Evolutionary conservation across 1,139 yeast species (phyloP), one percentile per base, ranked within the genome.

Genomic region (Yamadazyma conglobata): DNA sequence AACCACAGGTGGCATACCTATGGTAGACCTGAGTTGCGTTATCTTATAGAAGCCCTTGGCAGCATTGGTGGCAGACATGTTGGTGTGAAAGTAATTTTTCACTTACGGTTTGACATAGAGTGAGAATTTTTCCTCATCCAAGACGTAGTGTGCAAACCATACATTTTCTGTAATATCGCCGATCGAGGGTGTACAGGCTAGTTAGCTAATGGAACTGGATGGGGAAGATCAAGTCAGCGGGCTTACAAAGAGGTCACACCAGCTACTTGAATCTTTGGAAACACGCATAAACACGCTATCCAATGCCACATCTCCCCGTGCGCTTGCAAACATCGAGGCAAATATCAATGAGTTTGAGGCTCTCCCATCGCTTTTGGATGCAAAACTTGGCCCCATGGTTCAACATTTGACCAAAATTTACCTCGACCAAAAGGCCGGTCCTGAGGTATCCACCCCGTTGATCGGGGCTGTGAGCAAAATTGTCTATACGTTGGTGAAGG

Each of bases 11-110:
- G 96, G 95, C 52, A 87, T 69, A 1, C 96, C 96, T 42, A 91
- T 88, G 13, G 85, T 72, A 4, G 96, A 87, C 51, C 94, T 74
- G 32, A 72, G 63, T 49, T 87, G 89, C 14, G 88, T 79, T 40
- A 89, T 77, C 60, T 83, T 79, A 48, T 67, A 68, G 64, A 46
- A 59, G 50, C 52, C 38, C 25, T 40, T 40, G 30, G 50, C 51
- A n/a, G 47, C 41, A 24, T 11, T 28, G 12, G 25, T 25, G 13
- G 31, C 33, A 23, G 45, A 39, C 48, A 42, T 48, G 14, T 22
- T 38, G 30, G 34, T 12, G 8, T 18, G 22, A 20, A 10, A 16
- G 6, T 6, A 14, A 6, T 19, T 31, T 14, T 10, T 22, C 25
- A 22, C 25, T 22, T 9, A 12, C 10, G 13, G 8, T 22, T 22